These are phyloP conservation scores for Ogataea parapolymorpha DNA, from an alignment of 805 yeast species.

Conservation along the genomic window DNA sequence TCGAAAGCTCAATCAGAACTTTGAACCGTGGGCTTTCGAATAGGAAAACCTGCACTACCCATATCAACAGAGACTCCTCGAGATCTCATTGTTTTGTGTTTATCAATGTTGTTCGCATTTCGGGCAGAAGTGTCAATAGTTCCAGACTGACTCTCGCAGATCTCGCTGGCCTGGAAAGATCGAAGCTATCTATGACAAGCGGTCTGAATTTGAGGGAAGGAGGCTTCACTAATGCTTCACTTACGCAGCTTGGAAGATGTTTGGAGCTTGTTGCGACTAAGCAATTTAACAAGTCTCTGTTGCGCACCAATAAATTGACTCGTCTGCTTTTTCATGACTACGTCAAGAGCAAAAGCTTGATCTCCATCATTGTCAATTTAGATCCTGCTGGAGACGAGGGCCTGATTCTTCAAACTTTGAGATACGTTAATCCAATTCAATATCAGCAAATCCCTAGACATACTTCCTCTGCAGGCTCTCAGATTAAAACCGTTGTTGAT, in stretches of 20 bases:
- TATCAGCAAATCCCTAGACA: conserved; percentile 27
- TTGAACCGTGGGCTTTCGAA: conserved; percentile 37
- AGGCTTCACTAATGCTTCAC: conserved; percentile 45
- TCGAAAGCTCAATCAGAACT: conserved; percentile 36
- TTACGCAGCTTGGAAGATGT: conserved; percentile 50
- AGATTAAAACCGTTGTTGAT: conserved; percentile 7
- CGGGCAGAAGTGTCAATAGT: conserved; percentile 24
- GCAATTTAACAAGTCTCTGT: conserved; percentile 38
- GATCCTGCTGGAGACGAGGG: conserved; percentile 40
- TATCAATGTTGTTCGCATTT: conserved; percentile 34
- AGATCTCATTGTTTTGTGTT: conserved; percentile 52
- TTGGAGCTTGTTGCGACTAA: conserved; percentile 39
- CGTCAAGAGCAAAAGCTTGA: conserved; percentile 30
- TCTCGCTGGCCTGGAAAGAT: conserved; percentile 50
- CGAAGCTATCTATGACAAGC: conserved; percentile 41
- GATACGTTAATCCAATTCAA: conserved; percentile 30
- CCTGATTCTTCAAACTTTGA: conserved; percentile 29
- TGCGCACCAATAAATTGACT: conserved; percentile 48
- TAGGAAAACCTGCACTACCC: conserved; percentile 42
- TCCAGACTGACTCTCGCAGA: conserved; percentile 48
- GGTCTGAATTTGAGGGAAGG: conserved; percentile 47
- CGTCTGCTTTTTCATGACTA: conserved; percentile 47
- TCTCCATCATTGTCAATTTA: conserved; percentile 36
- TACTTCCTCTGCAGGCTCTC: conserved; percentile 14
- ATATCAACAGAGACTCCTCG: conserved; percentile 41